Base-by-base conservation (phyloP, 768 basidiomycete species). In the Lentinus tigrinus region DNA sequence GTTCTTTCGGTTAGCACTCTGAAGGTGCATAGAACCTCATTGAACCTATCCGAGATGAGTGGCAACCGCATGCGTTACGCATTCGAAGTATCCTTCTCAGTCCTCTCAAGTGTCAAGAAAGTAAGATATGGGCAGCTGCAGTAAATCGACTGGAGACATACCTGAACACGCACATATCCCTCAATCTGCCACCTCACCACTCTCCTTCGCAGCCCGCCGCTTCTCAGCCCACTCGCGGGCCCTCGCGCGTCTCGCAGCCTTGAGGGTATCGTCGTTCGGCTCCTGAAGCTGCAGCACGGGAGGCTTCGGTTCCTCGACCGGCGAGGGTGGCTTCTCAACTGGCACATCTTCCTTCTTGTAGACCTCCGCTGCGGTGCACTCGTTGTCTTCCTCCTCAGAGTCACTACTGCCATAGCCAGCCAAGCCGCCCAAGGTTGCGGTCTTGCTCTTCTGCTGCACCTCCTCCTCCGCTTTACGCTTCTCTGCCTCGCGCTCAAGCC, bases 201-300 rank as follows among this genome's bases (percentile, higher is more conserved):
- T 21, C 27, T 37, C 31, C 46, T 61, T 59, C 23, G 46, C 56
- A 24, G 71, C 70, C 13, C 80, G 77, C 51, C 84, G 77, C 60
- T 75, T 79, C 62, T 80, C 77, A 6, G 77, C 74, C 86, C 86
- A 88, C 59, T 82, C 78, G 65, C 77, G 82, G 10, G 85, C 82
- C 57, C 81, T 77, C 21, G 74, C 75, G 13, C 85, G 75, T n/a
- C 85, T 74, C 2, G 78, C 81, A 56, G 79, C 79, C 62, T 76
- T 79, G 21, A 72, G 65, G 3, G 70, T 69, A 50, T 65, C 70
- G n/a, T 65, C 71, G 46, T 55, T 59, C 19, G 38, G 47, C 21
- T 7, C 14, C n/a, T n/a, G n/a, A n/a, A 3, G 34, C 26, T n/a
- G 51, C 21, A 39, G 4, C 17, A 36, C 40, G 19, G 4, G 27